Evolutionary conservation across 352 stramenopile genomes (phyloP).

Genomic region (Thraustotheca clavata): DNA sequence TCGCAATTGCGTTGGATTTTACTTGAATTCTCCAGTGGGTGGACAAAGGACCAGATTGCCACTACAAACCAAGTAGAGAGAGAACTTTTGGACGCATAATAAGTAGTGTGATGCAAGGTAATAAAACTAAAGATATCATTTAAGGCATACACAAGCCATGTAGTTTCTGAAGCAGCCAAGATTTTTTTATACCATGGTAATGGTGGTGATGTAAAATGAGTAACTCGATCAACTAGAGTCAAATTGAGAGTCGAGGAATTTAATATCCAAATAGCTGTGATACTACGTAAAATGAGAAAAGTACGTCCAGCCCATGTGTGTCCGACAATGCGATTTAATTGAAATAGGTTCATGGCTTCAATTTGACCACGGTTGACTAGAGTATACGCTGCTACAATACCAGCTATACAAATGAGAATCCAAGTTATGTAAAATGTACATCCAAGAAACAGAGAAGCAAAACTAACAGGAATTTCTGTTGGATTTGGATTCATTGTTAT

Average conservation of each 20-base stretch:
- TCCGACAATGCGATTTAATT: slow-evolving; percentile 6
- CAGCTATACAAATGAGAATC: neutral
- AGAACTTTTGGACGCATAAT: neutral
- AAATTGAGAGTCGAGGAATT: neutral
- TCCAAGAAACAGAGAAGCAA: neutral
- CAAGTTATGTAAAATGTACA: neutral
- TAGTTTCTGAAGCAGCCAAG: neutral
- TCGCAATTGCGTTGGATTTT: neutral
- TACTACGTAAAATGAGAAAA: neutral
- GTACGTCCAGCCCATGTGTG: neutral
- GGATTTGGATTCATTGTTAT: neutral
- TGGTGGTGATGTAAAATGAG: neutral
- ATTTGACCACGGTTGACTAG: neutral
- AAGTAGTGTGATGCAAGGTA: neutral
- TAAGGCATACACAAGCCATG: neutral
- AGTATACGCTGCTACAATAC: neutral
- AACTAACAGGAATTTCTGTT: neutral
- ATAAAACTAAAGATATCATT: neutral
- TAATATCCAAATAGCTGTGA: neutral
- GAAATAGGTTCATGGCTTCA: neutral
- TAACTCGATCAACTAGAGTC: neutral
- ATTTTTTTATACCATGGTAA: slow-evolving; percentile 13
- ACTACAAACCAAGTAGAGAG: neutral
- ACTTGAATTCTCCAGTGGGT: neutral
- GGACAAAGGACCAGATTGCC: neutral